A percentile compares a stretch with the other conserved stretches of the same genome.
These are phyloP conservation scores for Citrus sp. DNA, from an alignment of 345 rosid species.

Conservation along the genomic window DNA sequence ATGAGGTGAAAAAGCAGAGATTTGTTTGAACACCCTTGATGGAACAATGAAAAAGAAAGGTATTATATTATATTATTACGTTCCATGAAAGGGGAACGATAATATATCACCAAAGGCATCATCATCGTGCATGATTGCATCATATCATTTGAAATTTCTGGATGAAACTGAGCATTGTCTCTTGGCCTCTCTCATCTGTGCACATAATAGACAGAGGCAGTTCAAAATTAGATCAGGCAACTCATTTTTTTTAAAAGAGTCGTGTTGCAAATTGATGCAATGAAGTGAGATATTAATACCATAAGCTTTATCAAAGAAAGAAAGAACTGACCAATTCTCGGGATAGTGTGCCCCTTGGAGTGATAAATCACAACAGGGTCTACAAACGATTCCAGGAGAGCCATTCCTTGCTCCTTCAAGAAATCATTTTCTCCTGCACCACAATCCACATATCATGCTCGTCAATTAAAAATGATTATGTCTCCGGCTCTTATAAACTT, in stretches of 20 bases:
- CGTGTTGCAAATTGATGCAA: neutral
- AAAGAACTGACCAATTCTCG: neutral
- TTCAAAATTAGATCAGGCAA: neutral
- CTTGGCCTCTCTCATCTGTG: neutral
- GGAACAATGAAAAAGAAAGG: neutral
- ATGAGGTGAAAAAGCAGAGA: neutral
- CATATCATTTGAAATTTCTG: neutral
- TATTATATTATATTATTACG: too few relatives aligned
- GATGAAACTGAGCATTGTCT: neutral
- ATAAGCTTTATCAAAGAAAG: neutral
- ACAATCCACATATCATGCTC: neutral
- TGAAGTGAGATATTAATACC: neutral
- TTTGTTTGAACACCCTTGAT: neutral
- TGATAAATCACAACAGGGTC: constrained; percentile 60
- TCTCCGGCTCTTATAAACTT: neutral
- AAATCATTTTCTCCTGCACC: constrained; percentile 52
- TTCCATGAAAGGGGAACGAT: neutral
- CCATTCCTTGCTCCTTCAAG: constrained; percentile 31
- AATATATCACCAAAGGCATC: neutral
- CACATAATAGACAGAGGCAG: neutral
- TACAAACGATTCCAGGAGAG: constrained; percentile 37
- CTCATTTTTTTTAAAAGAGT: neutral
- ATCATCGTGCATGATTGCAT: neutral
- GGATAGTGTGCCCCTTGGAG: constrained; percentile 33
- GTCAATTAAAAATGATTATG: neutral